Evolutionary conservation across 192 early-diverging fungal species (phyloP).

Genomic region (Blastocladiella britannica): DNA sequence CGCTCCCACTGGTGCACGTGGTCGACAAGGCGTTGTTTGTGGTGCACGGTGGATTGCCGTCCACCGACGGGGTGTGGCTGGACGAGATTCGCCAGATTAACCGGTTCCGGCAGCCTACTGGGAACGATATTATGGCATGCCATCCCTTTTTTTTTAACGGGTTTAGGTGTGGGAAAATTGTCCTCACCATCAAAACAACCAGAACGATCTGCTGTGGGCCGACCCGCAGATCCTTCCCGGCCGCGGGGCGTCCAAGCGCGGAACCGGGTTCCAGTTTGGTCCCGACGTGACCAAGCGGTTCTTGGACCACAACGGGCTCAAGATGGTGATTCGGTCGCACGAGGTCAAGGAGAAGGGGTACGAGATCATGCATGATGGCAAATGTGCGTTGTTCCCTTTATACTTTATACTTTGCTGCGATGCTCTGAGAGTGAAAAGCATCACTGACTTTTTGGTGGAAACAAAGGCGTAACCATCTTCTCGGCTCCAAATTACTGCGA

Average conservation of each 20-base stretch:
- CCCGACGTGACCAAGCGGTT: slow-evolving; percentile 92
- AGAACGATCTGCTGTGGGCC: slow-evolving; percentile 92
- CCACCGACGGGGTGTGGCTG: slow-evolving; percentile 72
- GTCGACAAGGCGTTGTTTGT: slow-evolving; percentile 86
- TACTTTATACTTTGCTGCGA: too few relatives aligned
- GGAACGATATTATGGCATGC: slow-evolving; percentile 65
- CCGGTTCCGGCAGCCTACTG: slow-evolving; percentile 55
- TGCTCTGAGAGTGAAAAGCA: too few relatives aligned
- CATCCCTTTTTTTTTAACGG: too few relatives aligned
- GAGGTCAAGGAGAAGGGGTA: slow-evolving; percentile 97
- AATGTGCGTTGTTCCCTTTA: slow-evolving; percentile 43
- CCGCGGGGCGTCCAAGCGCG: slow-evolving; percentile 71
- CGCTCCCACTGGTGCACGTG: slow-evolving; percentile 76
- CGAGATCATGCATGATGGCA: slow-evolving; percentile 78
- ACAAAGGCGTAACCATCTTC: slow-evolving; percentile 71
- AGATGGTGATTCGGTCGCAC: slow-evolving; percentile 84
- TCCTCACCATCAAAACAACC: too few relatives aligned
- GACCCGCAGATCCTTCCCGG: slow-evolving; percentile 76
- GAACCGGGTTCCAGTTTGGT: slow-evolving; percentile 88
- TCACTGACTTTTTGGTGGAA: too few relatives aligned
- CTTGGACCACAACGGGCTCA: slow-evolving; percentile 58
- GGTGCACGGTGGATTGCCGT: slow-evolving; percentile 88
- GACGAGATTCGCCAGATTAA: slow-evolving; percentile 75
- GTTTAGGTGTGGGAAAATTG: too few relatives aligned
- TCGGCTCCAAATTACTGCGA: slow-evolving; percentile 98